Conservation (phyloP, 257 asterid species). For the Solanum megistacrolobum region DNA sequence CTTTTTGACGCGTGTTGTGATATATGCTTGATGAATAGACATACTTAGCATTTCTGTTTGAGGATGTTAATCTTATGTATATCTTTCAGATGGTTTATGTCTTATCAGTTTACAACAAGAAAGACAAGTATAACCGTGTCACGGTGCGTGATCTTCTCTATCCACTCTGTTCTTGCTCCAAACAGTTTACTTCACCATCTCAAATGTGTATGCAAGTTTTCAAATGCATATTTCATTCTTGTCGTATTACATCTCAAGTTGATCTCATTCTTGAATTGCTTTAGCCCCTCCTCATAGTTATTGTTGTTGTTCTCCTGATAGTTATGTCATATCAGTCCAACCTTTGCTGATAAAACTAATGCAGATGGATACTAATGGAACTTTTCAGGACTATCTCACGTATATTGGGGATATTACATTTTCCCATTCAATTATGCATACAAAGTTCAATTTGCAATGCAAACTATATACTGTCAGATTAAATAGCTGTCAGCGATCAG, state of each 20-base stretch:
- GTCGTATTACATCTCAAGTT: not conserved
- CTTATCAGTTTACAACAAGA: constrained; percentile 80
- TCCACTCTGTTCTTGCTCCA: not conserved
- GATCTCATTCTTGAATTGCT: not conserved
- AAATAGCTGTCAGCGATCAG: not conserved
- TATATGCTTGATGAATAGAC: not conserved
- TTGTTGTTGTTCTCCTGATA: not conserved
- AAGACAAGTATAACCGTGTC: constrained; percentile 53
- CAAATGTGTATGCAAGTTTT: not conserved
- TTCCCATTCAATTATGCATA: not conserved
- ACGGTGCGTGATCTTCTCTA: constrained; percentile 42
- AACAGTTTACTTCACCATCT: not conserved
- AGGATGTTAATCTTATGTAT: not conserved
- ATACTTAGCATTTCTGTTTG: not conserved
- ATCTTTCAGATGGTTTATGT: constrained; percentile 82
- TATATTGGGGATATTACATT: not conserved
- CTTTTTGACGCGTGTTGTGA: not conserved
- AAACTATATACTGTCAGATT: not conserved
- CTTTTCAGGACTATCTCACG: not conserved
- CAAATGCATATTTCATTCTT: not conserved
- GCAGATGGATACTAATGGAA: not conserved
- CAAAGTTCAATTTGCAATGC: not conserved
- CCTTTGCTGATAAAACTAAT: not conserved
- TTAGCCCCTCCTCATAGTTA: not conserved
- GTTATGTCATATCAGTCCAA: not conserved